A percentile compares a stretch with the other conserved stretches of the same genome.
These are phyloP conservation scores for Logfia minima DNA, from an alignment of 129 eudicot genomes.

Conservation along the genomic window DNA sequence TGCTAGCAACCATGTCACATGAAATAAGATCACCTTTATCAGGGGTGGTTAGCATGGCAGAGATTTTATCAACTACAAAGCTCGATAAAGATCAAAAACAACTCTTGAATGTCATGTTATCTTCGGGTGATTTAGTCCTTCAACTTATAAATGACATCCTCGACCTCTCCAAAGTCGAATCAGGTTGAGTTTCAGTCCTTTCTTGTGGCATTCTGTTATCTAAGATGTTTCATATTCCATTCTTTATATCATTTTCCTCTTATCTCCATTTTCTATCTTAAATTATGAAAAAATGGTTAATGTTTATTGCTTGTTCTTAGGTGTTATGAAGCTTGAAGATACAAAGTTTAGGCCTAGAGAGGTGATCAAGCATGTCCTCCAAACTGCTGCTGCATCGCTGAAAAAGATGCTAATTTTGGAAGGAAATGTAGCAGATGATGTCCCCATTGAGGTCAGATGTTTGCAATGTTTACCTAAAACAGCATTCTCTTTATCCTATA, in stretches of 20 bases:
- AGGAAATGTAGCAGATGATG: constrained; percentile 80
- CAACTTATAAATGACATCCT: constrained; percentile 92
- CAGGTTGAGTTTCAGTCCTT: constrained; percentile 50
- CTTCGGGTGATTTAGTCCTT: constrained; percentile 92
- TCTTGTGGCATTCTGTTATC: constrained; percentile 13
- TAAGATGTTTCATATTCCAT: background rate
- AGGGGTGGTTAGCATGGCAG: constrained; percentile 92
- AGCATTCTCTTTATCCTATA: background rate
- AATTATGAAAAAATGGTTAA: background rate
- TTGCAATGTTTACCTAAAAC: background rate
- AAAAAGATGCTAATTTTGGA: constrained; percentile 73
- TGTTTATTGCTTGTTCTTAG: constrained; percentile 33
- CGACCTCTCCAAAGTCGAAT: constrained; percentile 93
- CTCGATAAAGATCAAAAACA: constrained; percentile 81
- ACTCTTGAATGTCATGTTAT: constrained; percentile 73
- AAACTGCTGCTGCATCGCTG: constrained; percentile 90
- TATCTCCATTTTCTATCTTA: background rate
- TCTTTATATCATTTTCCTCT: background rate
- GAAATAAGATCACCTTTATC: constrained; percentile 92
- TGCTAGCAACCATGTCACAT: constrained; percentile 98
- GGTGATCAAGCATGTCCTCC: constrained; percentile 93
- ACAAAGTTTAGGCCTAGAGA: constrained; percentile 95
- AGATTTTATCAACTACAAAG: constrained; percentile 74
- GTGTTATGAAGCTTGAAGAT: constrained; percentile 94
- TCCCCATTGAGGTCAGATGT: constrained; percentile 73